Conservation (phyloP, 768 basidiomycete species). For the Lactarius evosmus region DNA sequence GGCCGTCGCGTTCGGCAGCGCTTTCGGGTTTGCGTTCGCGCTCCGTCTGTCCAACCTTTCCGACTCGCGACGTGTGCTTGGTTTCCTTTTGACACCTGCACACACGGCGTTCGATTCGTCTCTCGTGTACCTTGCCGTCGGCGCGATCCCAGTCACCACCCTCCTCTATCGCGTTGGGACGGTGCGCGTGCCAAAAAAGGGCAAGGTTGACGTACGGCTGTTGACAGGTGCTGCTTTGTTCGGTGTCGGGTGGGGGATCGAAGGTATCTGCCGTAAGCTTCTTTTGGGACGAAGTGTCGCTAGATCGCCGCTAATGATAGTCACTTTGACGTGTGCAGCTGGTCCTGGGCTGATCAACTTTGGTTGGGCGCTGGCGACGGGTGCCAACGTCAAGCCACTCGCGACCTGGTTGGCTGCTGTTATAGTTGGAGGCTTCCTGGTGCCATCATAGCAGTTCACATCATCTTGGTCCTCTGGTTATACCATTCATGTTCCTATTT, state of each 20-base stretch:
- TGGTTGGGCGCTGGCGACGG: slow-evolving; percentile 45
- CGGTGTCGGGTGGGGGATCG: slow-evolving; percentile 60
- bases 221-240: slow-evolving; percentile 53
- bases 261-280: slow-evolving; percentile 59
- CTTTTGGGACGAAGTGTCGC: not conserved
- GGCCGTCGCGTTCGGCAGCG: slow-evolving; percentile 40
- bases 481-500: not conserved
- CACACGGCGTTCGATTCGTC: slow-evolving; percentile 54
- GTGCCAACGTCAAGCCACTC: slow-evolving; percentile 36
- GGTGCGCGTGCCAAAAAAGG: slow-evolving; percentile 40
- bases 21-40: slow-evolving; percentile 51
- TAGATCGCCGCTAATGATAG: not conserved
- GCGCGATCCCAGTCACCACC: slow-evolving; percentile 48
- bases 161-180: slow-evolving; percentile 44
- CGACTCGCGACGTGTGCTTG: slow-evolving; percentile 47
- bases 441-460: slow-evolving; percentile 15
- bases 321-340: slow-evolving; percentile 38
- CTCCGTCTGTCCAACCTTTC: slow-evolving; percentile 53
- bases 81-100: slow-evolving; percentile 51
- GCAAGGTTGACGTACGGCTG: slow-evolving; percentile 44
- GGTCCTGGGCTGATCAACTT: slow-evolving; percentile 63
- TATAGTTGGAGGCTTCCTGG: slow-evolving; percentile 31
- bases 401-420: slow-evolving; percentile 42
- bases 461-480: not conserved
- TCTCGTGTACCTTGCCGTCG: slow-evolving; percentile 50